Percentiles rank a stretch among this genome's conserved stretches.
These are phyloP conservation scores for Echium plantagineum DNA, from an alignment of 257 asterid species.

Conservation along the genomic window DNA sequence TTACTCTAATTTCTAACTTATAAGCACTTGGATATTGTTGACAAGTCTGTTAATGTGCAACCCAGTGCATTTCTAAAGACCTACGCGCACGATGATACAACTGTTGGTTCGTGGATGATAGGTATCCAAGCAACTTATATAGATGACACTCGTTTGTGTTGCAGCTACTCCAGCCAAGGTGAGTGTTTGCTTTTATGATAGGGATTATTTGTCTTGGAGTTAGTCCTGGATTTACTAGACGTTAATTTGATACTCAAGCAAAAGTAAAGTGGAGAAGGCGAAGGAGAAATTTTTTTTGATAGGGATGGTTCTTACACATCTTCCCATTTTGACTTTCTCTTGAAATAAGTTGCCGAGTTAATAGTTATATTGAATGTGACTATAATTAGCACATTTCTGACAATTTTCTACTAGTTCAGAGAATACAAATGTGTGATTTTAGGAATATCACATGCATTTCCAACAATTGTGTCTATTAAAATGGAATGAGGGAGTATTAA, in stretches of 20 bases:
- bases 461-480: background rate
- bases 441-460: too few species aligned
- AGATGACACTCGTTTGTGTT: constrained; percentile 77
- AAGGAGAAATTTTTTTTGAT: too few species aligned
- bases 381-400: background rate
- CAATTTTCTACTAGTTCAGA: background rate
- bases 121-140: constrained; percentile 72
- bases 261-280: background rate
- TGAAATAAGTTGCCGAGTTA: too few species aligned
- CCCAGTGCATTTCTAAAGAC: constrained; percentile 80
- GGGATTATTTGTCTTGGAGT: too few species aligned
- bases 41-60: background rate
- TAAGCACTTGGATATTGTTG: background rate
- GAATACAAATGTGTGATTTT: too few species aligned
- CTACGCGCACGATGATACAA: constrained; percentile 70
- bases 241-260: background rate
- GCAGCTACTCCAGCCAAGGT: constrained; percentile 66
- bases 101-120: constrained; percentile 96
- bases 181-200: background rate
- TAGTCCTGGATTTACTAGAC: background rate
- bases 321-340: background rate
- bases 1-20: too few species aligned
- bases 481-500: too few species aligned
- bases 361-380: background rate
- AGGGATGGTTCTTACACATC: background rate